These are phyloP conservation scores for Datura wrightii DNA, from an alignment of 257 asterid genomes.

Conservation along the genomic window DNA sequence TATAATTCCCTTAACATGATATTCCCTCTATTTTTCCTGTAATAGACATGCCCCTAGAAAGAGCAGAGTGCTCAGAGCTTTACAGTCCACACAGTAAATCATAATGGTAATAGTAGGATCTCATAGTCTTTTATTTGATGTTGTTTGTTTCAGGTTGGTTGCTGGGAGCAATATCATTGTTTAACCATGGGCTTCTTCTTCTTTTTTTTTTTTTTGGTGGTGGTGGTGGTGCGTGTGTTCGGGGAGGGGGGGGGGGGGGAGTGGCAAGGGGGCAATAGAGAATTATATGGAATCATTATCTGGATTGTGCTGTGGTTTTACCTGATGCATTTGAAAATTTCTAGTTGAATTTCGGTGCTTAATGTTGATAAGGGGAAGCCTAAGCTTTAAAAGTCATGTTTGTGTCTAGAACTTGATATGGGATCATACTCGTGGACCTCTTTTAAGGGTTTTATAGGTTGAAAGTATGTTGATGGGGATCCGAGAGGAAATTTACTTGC, in stretches of 20 bases:
- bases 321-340: background rate
- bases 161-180: background rate
- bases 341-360: constrained; percentile 1
- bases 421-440: background rate
- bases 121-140: background rate
- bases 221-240: too few species aligned
- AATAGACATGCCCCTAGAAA: too few species aligned
- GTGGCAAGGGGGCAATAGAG: background rate
- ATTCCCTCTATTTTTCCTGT: too few species aligned
- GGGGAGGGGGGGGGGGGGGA: too few species aligned
- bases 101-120: constrained; percentile 2
- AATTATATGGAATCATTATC: background rate
- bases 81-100: constrained; percentile 19
- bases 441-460: constrained; percentile 20
- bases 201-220: too few species aligned
- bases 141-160: background rate
- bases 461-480: constrained; percentile 22
- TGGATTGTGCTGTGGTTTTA: constrained; percentile 1
- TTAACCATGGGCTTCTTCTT: background rate
- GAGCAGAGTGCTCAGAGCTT: background rate
- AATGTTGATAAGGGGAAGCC: background rate
- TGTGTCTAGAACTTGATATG: background rate
- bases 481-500: constrained; percentile 7
- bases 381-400: too few species aligned
- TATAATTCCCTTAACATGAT: too few species aligned